Conservation (phyloP, 2,329 filamentous ascomycete species). For the Scorias spongiosa region DNA sequence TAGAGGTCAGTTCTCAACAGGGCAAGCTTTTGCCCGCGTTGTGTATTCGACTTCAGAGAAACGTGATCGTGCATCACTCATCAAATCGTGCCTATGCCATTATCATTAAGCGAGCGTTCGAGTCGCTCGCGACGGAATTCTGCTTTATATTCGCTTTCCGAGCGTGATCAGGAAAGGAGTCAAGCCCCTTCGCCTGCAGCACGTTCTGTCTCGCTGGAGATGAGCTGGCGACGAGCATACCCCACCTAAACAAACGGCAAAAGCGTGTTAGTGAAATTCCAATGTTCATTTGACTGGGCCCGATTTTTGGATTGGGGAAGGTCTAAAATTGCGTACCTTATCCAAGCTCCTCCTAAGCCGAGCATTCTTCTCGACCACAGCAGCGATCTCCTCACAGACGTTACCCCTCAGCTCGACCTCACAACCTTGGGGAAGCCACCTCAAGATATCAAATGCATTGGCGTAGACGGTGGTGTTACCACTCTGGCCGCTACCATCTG, state of each 20-base stretch:
- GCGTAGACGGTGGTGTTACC: constrained; percentile 29
- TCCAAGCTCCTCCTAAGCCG: constrained; percentile 25
- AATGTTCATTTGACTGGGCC: too few relatives aligned
- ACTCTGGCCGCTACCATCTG: constrained; percentile 16
- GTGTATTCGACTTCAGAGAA: too few relatives aligned
- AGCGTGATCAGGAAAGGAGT: neutral
- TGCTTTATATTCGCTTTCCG: too few relatives aligned
- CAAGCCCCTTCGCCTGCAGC: neutral
- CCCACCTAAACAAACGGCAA: constrained; percentile 10
- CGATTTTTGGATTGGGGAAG: neutral
- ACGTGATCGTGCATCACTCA: too few relatives aligned
- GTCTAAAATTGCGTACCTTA: constrained; percentile 18
- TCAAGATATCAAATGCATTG: constrained; percentile 31
- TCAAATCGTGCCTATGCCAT: too few relatives aligned
- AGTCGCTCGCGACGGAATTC: too few relatives aligned
- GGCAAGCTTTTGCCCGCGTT: too few relatives aligned
- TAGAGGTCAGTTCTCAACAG: too few relatives aligned
- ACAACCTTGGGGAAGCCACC: constrained; percentile 30
- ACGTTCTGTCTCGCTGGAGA: constrained; percentile 13
- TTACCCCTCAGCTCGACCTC: constrained; percentile 26
- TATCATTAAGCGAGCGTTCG: too few relatives aligned
- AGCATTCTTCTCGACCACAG: constrained; percentile 28
- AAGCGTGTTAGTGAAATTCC: too few relatives aligned
- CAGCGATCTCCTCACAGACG: constrained; percentile 24
- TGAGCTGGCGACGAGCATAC: constrained; percentile 20